Evolutionary conservation across 805 yeast species (phyloP), one percentile per base, ranked within the genome.

Genomic region (Nakazawaea ernobii): DNA sequence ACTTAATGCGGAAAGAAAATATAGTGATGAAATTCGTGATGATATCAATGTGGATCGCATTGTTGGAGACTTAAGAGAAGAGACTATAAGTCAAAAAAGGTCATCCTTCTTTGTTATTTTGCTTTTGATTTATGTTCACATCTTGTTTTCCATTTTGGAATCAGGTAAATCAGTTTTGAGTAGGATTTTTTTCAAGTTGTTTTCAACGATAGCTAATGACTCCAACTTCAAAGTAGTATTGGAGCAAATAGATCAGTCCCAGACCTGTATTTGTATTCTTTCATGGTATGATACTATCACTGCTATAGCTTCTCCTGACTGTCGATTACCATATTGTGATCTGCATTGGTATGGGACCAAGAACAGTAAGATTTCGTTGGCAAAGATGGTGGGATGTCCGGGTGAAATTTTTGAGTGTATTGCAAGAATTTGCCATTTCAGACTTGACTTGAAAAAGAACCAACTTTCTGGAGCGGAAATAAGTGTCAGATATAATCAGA

Each of bases 271-370:
- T 6, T 70, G 72, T 32, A 78, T 75, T n/a, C 56, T 79, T 13
- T 71, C 81, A 0, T 79, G 84, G 84, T 78, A 74, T 56, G 84
- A 79, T 52, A 78, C 83, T 0, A 74, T 78, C 4, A 63, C 77
- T 28, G 79, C 83, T 1, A 61, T 79, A 11, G 77, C 74, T 1
- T 75, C 82, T 0, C 78, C 82, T 1, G 83, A 78, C 57, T 77
- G 77, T 53, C 59, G 84, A 14, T 55, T 76, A 29, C 83, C 84
- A 0, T 76, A 63, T 48, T 76, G 81, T 58, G 70, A 67, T 28
- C 73, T 75, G 8, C 68, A 61, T 15, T 78, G 82, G 80, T 77
- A 75, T 53, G 83, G 83, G 2, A 60, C 66, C 8, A 66, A 62
- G 44, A 54, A 59, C 27, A 73, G 69, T 48, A 55, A 57, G 9